phyloP scores from a whole-genome alignment of 257 asterid genomes.

The Jacaranda copaia region DNA sequence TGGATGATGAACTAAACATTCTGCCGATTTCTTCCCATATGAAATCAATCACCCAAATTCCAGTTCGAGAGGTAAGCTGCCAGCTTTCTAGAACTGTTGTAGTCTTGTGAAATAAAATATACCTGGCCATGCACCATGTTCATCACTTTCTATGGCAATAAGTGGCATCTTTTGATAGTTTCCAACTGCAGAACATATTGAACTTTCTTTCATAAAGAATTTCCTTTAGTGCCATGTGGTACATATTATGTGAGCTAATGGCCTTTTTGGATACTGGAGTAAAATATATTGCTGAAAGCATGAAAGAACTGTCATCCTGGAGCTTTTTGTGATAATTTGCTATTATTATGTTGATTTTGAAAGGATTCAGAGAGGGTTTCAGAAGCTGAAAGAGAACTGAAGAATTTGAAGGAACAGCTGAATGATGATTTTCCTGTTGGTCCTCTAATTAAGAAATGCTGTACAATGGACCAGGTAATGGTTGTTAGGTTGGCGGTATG shows the following conservation, averaged over 20 bases:
- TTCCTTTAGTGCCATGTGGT: neutral
- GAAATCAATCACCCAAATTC: constrained; percentile 66
- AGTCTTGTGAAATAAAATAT: constrained; percentile 1
- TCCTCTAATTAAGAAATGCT: constrained; percentile 83
- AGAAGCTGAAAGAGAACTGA: constrained; percentile 78
- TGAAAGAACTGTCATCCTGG: constrained; percentile 18
- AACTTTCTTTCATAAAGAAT: neutral
- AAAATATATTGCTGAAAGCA: neutral
- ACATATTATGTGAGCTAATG: neutral
- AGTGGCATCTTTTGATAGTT: neutral
- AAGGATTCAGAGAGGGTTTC: constrained; percentile 90
- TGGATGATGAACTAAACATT: constrained; percentile 96
- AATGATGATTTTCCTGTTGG: constrained; percentile 91
- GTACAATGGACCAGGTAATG: constrained; percentile 92
- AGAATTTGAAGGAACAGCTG: constrained; percentile 80
- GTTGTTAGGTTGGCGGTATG: constrained; percentile 15
- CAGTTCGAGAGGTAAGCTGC: constrained; percentile 67
- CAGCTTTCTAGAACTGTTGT: constrained; percentile 27
- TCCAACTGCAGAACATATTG: neutral
- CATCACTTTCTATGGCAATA: constrained; percentile 13
- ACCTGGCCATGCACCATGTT: constrained; percentile 21
- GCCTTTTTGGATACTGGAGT: neutral
- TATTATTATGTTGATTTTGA: constrained; percentile 37
- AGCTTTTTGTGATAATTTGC: constrained; percentile 25
- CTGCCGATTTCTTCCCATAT: constrained; percentile 96